phyloP scores from a whole-genome alignment of 2,329 filamentous ascomycete genomes.

The Fusarium sp. region DNA sequence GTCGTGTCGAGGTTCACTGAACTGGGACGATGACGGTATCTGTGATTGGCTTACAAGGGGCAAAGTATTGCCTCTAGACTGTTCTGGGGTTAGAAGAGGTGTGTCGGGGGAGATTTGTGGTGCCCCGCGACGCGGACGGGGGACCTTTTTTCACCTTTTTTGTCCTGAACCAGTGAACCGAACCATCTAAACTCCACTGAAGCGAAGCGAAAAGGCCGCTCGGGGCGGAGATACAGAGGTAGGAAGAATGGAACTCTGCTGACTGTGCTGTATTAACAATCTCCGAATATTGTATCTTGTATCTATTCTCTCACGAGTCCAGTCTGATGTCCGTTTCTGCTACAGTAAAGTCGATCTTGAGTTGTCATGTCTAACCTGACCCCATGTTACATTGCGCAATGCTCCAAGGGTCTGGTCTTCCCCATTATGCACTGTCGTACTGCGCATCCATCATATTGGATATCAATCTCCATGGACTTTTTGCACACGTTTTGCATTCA shows the following conservation, averaged over 20 bases:
- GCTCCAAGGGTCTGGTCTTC: background rate
- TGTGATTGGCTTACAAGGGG: constrained; percentile 16
- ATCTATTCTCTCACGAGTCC: background rate
- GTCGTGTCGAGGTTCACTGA: background rate
- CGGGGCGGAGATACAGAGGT: constrained; percentile 15
- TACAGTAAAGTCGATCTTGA: background rate
- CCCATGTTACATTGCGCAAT: constrained; percentile 1
- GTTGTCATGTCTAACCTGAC: background rate
- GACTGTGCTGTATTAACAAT: constrained; percentile 8
- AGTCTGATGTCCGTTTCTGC: background rate
- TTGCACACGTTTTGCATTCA: constrained; percentile 8
- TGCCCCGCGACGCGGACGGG: constrained; percentile 12
- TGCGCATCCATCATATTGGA: background rate
- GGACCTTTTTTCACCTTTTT: background rate
- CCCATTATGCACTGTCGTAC: background rate
- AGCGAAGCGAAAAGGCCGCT: constrained; percentile 17
- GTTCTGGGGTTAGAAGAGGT: constrained; percentile 7
- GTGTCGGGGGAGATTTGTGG: constrained; percentile 18
- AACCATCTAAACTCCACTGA: constrained; percentile 11
- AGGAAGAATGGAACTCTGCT: background rate
- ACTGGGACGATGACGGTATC: constrained; percentile 8
- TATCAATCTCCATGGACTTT: constrained; percentile 5
- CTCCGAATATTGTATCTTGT: background rate
- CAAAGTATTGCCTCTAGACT: background rate
- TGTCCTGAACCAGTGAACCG: background rate